A percentile compares a stretch with the other conserved stretches of the same genome.
Evolutionary conservation across 306 rosid species (phyloP).

Genomic region (Quercus cerris): DNA sequence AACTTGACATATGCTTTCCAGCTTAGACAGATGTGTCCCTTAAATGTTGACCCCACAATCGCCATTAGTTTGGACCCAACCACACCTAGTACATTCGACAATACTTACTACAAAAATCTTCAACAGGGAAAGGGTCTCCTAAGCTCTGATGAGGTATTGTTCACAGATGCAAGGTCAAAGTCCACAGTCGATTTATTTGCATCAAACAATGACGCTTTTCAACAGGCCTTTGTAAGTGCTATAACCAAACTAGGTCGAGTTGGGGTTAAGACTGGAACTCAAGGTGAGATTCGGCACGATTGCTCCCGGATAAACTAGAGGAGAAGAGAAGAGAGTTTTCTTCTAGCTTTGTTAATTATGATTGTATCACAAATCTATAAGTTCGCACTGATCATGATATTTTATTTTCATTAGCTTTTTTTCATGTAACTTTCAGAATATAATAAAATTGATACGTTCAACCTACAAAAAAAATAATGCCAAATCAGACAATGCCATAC

Average conservation of each 20-base stretch:
- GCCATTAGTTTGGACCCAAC: conserved; percentile 43
- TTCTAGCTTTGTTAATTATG: background rate
- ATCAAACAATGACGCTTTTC: conserved; percentile 24
- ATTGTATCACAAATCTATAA: background rate
- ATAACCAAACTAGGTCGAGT: conserved; percentile 37
- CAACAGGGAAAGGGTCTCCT: conserved; percentile 39
- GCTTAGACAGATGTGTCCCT: conserved; percentile 39
- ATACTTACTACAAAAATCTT: conserved; percentile 33
- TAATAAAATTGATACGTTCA: no score
- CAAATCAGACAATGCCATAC: no score
- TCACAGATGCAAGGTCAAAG: conserved; percentile 25
- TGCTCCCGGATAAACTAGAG: conserved; percentile 28
- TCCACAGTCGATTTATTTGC: conserved; percentile 25
- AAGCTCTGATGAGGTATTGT: conserved; percentile 30
- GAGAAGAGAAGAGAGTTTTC: background rate
- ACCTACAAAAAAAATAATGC: no score
- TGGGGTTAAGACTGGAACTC: conserved; percentile 25
- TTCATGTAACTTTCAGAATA: no score
- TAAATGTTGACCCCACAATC: conserved; percentile 27
- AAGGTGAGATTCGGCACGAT: conserved; percentile 34
- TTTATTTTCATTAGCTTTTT: no score
- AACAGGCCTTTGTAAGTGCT: conserved; percentile 30
- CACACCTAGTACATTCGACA: conserved; percentile 31
- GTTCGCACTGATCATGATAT: background rate
- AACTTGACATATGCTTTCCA: conserved; percentile 20